Percentiles rank a stretch among this genome's conserved stretches.
Evolutionary conservation across 1,284 basidiomycete genomes (phyloP).

Genomic region (Cystobasidiaceae sp.): DNA sequence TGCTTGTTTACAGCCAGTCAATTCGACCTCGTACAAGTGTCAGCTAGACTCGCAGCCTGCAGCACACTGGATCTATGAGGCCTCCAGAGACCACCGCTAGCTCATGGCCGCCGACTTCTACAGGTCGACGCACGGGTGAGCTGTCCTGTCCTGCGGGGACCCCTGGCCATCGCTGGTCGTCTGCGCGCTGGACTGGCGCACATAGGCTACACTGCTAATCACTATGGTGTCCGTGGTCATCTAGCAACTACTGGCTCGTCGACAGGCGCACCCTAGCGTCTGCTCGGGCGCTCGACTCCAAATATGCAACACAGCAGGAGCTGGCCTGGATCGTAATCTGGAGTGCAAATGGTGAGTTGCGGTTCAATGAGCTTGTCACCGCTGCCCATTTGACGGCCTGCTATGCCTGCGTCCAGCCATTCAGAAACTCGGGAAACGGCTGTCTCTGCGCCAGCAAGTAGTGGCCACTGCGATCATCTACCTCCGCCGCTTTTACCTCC

Average conservation of each 20-base stretch:
- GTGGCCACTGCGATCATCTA: constrained; percentile 90
- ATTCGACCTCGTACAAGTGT: too few species aligned
- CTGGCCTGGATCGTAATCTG: constrained; percentile 75
- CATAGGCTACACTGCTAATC: background rate
- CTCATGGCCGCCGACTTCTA: constrained; percentile 51
- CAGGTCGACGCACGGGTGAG: constrained; percentile 50
- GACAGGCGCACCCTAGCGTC: constrained; percentile 67
- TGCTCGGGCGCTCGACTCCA: constrained; percentile 68
- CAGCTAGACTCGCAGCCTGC: too few species aligned
- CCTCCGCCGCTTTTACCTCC: constrained; percentile 89
- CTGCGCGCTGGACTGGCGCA: background rate
- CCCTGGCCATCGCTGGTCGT: background rate
- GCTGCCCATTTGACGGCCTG: background rate
- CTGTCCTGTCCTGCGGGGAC: background rate
- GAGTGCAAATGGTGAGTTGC: constrained; percentile 67
- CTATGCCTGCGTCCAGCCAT: constrained; percentile 56
- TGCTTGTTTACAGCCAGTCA: too few species aligned
- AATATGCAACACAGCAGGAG: constrained; percentile 68
- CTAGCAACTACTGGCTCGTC: constrained; percentile 78
- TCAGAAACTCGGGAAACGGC: constrained; percentile 76
- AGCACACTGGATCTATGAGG: too few species aligned
- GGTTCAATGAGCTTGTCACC: background rate
- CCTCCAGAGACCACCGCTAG: too few species aligned
- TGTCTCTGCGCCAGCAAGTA: constrained; percentile 77
- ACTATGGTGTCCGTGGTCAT: background rate